Evolutionary conservation across 2,329 filamentous ascomycete genomes (phyloP).

Genomic region (Leptographium procerum): DNA sequence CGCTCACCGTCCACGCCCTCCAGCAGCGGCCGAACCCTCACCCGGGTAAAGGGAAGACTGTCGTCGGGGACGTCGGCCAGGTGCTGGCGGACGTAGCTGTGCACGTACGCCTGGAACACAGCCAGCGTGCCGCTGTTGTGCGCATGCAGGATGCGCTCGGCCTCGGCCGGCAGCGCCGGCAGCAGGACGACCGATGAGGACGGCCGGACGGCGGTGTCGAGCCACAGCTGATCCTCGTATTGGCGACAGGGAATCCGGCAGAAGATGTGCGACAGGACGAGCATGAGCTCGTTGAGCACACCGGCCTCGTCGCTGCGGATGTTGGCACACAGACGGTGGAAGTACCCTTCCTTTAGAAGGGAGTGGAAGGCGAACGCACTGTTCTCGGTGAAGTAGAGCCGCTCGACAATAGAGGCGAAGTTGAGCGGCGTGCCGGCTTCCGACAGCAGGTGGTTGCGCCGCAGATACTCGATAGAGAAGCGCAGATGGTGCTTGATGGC

Average conservation of each 20-base stretch:
- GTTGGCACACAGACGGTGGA: neutral
- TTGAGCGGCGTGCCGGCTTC: constrained; percentile 53
- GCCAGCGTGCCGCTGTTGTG: constrained; percentile 56
- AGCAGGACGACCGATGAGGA: constrained; percentile 56
- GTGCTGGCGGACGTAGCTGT: constrained; percentile 57
- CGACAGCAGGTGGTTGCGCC: constrained; percentile 55
- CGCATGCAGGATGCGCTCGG: constrained; percentile 40
- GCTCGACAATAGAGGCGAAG: constrained; percentile 59
- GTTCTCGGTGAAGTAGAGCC: neutral
- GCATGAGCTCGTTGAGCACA: neutral
- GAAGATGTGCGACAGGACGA: neutral
- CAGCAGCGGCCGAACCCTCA: too few relatives aligned
- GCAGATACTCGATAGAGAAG: constrained; percentile 71
- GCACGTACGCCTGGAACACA: constrained; percentile 58
- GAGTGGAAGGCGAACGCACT: neutral
- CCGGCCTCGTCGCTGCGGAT: neutral
- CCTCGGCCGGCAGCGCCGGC: constrained; percentile 47
- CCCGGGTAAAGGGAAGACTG: neutral
- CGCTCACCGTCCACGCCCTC: too few relatives aligned
- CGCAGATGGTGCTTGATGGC: constrained; percentile 65
- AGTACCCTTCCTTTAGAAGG: neutral
- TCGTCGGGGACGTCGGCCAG: constrained; percentile 23
- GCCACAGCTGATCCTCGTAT: constrained; percentile 65
- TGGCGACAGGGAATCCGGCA: neutral
- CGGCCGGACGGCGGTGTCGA: constrained; percentile 53